Conservation (phyloP, 139 green algal genomes). For the Yamagishiella unicocca region DNA sequence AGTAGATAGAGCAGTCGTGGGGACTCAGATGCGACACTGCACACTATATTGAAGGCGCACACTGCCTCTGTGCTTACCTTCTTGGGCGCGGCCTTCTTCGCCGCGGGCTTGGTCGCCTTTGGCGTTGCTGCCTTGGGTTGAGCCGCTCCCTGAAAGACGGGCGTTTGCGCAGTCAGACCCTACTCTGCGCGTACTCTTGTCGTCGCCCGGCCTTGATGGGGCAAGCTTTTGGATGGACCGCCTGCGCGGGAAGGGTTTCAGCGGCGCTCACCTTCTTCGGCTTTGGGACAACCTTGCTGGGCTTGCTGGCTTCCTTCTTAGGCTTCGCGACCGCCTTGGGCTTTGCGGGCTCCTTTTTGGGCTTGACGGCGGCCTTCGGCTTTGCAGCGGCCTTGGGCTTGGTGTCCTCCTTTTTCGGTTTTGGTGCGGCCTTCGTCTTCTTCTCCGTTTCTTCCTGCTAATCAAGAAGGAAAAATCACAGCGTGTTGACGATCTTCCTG, state of each 20-base stretch:
- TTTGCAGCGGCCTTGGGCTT: slow-evolving; percentile 21
- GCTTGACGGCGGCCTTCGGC: slow-evolving; percentile 17
- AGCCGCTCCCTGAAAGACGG: too few species aligned
- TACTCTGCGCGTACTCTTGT: too few species aligned
- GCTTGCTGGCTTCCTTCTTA: slow-evolving; percentile 29
- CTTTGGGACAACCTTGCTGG: slow-evolving; percentile 22
- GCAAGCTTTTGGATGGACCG: too few species aligned
- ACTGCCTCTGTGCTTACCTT: too few species aligned
- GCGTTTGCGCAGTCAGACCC: too few species aligned
- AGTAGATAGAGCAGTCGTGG: too few species aligned
- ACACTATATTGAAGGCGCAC: too few species aligned
- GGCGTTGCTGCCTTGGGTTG: slow-evolving; percentile 2
- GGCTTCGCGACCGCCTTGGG: slow-evolving; percentile 15
- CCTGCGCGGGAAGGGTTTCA: too few species aligned
- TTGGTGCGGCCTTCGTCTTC: not conserved
- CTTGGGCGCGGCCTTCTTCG: slow-evolving; percentile 28
- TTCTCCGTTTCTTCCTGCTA: not conserved
- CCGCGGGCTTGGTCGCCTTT: not conserved
- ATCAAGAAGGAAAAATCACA: not conserved
- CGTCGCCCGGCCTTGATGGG: too few species aligned
- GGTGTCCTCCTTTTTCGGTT: slow-evolving; percentile 35
- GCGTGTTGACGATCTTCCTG: not conserved
- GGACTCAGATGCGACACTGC: too few species aligned
- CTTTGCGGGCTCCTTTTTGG: slow-evolving; percentile 44
- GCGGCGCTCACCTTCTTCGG: slow-evolving; percentile 30